A percentile compares a stretch with the other conserved stretches of the same genome.
These are phyloP conservation scores for Hapsidospora chrysogenum DNA, from an alignment of 495 filamentous ascomycete species.

Conservation along the genomic window DNA sequence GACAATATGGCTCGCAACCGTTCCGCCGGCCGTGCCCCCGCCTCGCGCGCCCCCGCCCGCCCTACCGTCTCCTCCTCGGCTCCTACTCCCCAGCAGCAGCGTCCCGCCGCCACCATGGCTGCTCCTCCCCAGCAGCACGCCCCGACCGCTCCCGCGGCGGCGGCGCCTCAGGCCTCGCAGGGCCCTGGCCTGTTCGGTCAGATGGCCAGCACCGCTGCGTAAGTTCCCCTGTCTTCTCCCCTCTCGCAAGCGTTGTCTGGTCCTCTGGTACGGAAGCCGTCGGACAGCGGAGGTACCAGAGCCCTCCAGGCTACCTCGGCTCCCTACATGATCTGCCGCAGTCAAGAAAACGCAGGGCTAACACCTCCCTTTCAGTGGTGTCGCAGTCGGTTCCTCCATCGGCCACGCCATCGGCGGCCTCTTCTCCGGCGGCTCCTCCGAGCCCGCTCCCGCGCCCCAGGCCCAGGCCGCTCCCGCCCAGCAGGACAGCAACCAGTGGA, in stretches of 20 bases:
- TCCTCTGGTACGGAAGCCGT: too few species aligned
- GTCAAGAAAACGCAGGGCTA: slow-evolving; percentile 1
- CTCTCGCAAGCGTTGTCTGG: neutral
- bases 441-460: slow-evolving; percentile 43
- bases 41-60: slow-evolving; percentile 43
- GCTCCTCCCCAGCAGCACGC: slow-evolving; percentile 29
- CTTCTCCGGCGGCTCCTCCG: slow-evolving; percentile 52
- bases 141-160: slow-evolving; percentile 41
- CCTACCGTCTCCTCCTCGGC: slow-evolving; percentile 47
- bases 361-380: slow-evolving; percentile 45
- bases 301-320: neutral
- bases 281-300: too few species aligned
- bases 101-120: slow-evolving; percentile 3
- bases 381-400: slow-evolving; percentile 85
- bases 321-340: neutral
- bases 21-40: slow-evolving; percentile 43
- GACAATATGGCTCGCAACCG: slow-evolving; percentile 63
- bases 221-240: slow-evolving; percentile 19
- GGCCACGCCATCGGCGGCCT: slow-evolving; percentile 84
- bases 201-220: slow-evolving; percentile 80
- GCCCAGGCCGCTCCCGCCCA: slow-evolving; percentile 27
- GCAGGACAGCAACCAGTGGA: slow-evolving; percentile 21
- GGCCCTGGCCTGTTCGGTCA: slow-evolving; percentile 66
- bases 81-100: slow-evolving; percentile 34
- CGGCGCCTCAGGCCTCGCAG: slow-evolving; percentile 32